Conservation (phyloP, 768 basidiomycete species). For the Rhodotorula kratochvilovae region DNA sequence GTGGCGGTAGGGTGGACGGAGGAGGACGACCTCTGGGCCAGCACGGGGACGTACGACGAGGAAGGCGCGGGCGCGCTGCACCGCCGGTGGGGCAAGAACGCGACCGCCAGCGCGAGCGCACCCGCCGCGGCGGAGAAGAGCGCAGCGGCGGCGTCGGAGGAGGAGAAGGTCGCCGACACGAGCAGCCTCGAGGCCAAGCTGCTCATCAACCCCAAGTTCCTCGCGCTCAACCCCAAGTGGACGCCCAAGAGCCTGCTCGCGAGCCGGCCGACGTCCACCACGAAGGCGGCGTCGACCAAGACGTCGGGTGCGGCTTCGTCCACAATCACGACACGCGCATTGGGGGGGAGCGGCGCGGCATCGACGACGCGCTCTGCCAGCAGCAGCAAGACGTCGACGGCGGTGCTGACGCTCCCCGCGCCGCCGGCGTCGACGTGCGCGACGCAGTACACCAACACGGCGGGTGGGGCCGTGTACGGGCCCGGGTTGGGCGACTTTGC, state of each 20-base stretch:
- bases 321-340: background rate
- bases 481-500: conserved; percentile 10
- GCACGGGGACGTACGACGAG: background rate
- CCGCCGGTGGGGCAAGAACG: background rate
- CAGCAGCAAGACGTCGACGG: background rate
- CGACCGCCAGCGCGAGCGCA: too few species aligned
- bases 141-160: background rate
- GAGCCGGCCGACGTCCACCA: background rate
- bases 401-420: background rate
- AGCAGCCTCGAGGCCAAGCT: background rate
- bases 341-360: too few species aligned
- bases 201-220: conserved; percentile 20
- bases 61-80: background rate
- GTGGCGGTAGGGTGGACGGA: background rate
- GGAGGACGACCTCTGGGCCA: background rate
- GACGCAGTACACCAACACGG: conserved; percentile 14
- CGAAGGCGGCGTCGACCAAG: background rate
- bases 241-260: background rate
- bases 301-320: background rate
- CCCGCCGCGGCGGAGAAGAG: too few species aligned
- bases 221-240: conserved; percentile 28
- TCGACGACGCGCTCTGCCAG: background rate
- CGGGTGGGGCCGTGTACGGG: conserved; percentile 27
- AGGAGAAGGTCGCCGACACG: background rate
- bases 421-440: conserved; percentile 16